Conservation (phyloP, 108 stramenopile genomes). For the Aurantiochytrium sp. region DNA sequence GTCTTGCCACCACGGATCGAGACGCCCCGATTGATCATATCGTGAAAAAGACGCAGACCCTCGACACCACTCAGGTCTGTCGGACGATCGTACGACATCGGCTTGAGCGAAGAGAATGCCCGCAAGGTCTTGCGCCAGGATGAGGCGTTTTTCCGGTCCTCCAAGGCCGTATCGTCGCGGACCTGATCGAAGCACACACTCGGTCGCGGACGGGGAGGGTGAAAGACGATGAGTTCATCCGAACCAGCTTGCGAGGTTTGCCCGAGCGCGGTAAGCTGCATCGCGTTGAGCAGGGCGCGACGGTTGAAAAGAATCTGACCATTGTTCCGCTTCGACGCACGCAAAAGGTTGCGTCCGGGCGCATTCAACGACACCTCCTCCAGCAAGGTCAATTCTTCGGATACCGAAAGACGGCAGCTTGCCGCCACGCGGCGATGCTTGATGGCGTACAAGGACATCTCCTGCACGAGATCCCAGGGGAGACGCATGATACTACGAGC, state of each 20-base stretch:
- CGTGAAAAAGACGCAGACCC: conserved; percentile 75
- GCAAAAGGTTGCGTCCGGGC: neutral
- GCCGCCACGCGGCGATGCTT: conserved; percentile 34
- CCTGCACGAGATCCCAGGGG: conserved; percentile 41
- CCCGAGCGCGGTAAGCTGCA: neutral
- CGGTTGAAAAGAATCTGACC: neutral
- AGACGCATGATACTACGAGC: neutral
- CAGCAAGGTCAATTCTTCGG: conserved; percentile 36
- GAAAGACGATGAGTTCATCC: neutral
- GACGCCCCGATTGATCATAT: conserved; percentile 68
- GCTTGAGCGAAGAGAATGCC: conserved; percentile 12
- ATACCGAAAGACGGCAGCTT: conserved; percentile 39
- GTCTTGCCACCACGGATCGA: conserved; percentile 65
- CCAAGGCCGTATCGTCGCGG: conserved; percentile 1
- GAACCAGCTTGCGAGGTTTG: neutral
- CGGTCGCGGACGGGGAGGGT: neutral
- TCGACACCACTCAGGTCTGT: conserved; percentile 51
- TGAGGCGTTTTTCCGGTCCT: neutral
- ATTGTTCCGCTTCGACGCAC: neutral
- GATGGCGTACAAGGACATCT: conserved; percentile 34
- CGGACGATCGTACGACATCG: conserved; percentile 33
- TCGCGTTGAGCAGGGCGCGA: neutral
- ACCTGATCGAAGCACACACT: neutral
- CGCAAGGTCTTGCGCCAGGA: conserved; percentile 5
- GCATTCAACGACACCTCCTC: neutral